Conservation (phyloP, 306 rosid species). For the Cicer yamashitae region DNA sequence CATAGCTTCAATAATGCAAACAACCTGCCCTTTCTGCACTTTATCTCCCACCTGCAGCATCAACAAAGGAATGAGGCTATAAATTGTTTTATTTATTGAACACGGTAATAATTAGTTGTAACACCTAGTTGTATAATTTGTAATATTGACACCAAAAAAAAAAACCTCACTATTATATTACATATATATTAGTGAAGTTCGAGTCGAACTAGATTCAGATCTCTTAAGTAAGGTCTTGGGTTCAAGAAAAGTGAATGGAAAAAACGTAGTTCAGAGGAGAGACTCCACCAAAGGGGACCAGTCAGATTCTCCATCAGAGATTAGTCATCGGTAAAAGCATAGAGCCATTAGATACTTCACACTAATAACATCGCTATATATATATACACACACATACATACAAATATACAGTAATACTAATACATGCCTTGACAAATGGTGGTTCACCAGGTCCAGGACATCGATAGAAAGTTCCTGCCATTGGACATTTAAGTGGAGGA, state of each 20-base stretch:
- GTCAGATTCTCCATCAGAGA: too few species aligned
- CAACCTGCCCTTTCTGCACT: conserved; percentile 87
- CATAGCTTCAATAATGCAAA: conserved; percentile 97
- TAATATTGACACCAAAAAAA: conserved; percentile 4
- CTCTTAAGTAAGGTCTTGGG: too few species aligned
- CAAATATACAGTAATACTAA: background rate
- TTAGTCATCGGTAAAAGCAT: too few species aligned
- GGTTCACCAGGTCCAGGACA: conserved; percentile 83
- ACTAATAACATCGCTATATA: too few species aligned
- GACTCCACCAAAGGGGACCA: too few species aligned
- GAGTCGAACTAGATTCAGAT: too few species aligned
- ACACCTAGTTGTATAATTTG: background rate
- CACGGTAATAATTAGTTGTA: background rate
- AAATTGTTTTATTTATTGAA: conserved; percentile 5
- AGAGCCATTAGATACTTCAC: too few species aligned
- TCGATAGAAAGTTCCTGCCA: conserved; percentile 96
- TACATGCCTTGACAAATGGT: conserved; percentile 80
- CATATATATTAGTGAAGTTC: too few species aligned
- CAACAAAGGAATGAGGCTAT: conserved; percentile 34
- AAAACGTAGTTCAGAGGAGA: too few species aligned
- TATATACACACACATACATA: too few species aligned
- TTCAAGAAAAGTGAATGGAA: too few species aligned
- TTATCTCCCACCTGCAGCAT: conserved; percentile 86
- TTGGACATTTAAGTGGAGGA: conserved; percentile 80
- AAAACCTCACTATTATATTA: background rate